Evolutionary conservation across 2,329 filamentous ascomycete species (phyloP).

Genomic region (Venturia oleaginea): DNA sequence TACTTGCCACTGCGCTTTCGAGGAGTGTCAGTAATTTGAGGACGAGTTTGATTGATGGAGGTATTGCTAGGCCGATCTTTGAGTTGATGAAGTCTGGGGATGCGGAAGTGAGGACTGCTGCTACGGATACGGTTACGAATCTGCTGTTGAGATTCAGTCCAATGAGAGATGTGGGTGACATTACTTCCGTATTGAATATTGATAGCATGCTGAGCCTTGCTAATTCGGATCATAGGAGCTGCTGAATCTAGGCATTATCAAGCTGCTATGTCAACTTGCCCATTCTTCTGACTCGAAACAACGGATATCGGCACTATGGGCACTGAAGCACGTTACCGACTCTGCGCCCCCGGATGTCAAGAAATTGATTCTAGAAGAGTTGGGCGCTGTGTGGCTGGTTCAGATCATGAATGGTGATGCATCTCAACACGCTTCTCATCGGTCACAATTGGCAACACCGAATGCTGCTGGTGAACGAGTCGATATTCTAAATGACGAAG

Average conservation of each 20-base stretch:
- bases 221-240: slow-evolving; percentile 47
- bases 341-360: slow-evolving; percentile 64
- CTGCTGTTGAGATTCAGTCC: slow-evolving; percentile 82
- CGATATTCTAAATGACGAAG: slow-evolving; percentile 43
- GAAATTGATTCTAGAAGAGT: slow-evolving; percentile 64
- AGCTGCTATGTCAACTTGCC: slow-evolving; percentile 72
- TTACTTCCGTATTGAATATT: slow-evolving; percentile 11
- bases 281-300: slow-evolving; percentile 71
- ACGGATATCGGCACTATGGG: slow-evolving; percentile 82
- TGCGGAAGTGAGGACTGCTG: slow-evolving; percentile 73
- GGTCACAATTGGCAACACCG: slow-evolving; percentile 43
- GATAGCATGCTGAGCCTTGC: slow-evolving; percentile 15
- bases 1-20: slow-evolving; percentile 69
- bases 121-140: slow-evolving; percentile 77
- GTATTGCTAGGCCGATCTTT: slow-evolving; percentile 69
- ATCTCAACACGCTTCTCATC: slow-evolving; percentile 24
- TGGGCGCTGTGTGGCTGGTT: slow-evolving; percentile 72
- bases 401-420: slow-evolving; percentile 60
- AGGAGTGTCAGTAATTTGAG: slow-evolving; percentile 76
- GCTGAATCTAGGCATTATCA: slow-evolving; percentile 63
- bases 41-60: slow-evolving; percentile 79
- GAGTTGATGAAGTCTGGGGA: slow-evolving; percentile 65
- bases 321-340: slow-evolving; percentile 80
- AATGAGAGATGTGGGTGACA: slow-evolving; percentile 64
- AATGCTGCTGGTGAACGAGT: slow-evolving; percentile 54